These are phyloP conservation scores for Rhizophora mangle DNA, from an alignment of 345 rosid genomes.

Conservation along the genomic window DNA sequence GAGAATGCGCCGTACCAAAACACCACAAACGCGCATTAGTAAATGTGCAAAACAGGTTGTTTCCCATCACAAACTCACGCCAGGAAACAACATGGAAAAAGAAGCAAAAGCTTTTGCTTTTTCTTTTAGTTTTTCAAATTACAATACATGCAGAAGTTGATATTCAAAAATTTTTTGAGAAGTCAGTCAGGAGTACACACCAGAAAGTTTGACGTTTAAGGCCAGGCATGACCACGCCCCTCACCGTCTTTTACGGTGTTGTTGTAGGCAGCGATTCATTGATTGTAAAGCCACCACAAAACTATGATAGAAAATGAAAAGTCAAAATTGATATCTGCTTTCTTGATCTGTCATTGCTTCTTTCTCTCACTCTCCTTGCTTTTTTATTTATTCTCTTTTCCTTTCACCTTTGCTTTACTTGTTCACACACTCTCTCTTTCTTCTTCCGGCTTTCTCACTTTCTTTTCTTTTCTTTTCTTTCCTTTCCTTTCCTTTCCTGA, in stretches of 20 bases:
- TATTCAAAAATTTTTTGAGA: not conserved
- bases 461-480: not conserved
- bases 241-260: constrained; percentile 24
- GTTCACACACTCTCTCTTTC: constrained; percentile 13
- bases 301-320: constrained; percentile 6
- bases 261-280: constrained; percentile 15
- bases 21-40: constrained; percentile 10
- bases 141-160: no score
- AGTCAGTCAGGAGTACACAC: not conserved
- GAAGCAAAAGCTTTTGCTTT: no score
- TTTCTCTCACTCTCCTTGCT: constrained; percentile 20
- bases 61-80: no score
- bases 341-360: constrained; percentile 26
- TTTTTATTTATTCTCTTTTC: not conserved
- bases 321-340: constrained; percentile 28
- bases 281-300: not conserved
- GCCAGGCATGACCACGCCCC: constrained; percentile 16
- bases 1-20: no score
- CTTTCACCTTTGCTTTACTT: not conserved
- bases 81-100: no score
- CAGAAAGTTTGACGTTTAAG: constrained; percentile 22
- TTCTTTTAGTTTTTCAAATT: no score
- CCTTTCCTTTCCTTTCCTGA: constrained; percentile 9
- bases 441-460: not conserved
- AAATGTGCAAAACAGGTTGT: constrained; percentile 1